Base-by-base conservation (phyloP, 2,329 filamentous ascomycete species). In the Bipolaris victoriae region DNA sequence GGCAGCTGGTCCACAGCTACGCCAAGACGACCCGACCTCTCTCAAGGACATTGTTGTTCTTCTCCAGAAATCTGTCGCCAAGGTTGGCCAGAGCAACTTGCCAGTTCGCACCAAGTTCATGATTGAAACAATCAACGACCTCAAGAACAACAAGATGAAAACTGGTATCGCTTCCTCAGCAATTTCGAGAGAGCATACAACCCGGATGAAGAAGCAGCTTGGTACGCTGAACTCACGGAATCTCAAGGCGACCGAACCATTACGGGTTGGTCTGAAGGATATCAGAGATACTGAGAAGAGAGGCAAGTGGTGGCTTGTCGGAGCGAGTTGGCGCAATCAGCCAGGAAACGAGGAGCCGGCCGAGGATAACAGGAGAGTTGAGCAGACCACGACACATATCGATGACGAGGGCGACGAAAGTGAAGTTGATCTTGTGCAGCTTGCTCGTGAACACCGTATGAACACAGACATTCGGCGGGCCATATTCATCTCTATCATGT, bases 271-370 rank as follows among this genome's bases (percentile, higher is more conserved):
- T 10, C 82, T 97, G 3, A 82, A 84, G 36, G 95, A 99, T 69
- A 91, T 99, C 49, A 87, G 87, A 61, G 86, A 93, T 60, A 89
- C 89, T 0, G 90, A 94, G 39, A 94, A 90, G 72, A 90, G 89
- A 72, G 95, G 95, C 0, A 97, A 97, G 79, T 99, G 95, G 95
- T 99, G 95, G 95, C 86, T 98, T 18, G 91, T 98, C 5, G 95
- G 95, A 49, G 94, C 95, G n/a, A 97, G 92, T 76, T 97, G 94
- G 86, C 81, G 80, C 39, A 73, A 82, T 57, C 63, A 76, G 16
- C 65, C 56, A 11, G 78, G 79, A 16, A 65, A 62, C n/a, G 75
- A 77, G 26, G 64, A 70, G 54, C 62, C 57, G 57, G 64, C 52
- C 53, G 77, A 79, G 55, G 65, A 77, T 68, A 58, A 65, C 64